Conservation (phyloP, 805 yeast genomes). For the Candida alai region DNA sequence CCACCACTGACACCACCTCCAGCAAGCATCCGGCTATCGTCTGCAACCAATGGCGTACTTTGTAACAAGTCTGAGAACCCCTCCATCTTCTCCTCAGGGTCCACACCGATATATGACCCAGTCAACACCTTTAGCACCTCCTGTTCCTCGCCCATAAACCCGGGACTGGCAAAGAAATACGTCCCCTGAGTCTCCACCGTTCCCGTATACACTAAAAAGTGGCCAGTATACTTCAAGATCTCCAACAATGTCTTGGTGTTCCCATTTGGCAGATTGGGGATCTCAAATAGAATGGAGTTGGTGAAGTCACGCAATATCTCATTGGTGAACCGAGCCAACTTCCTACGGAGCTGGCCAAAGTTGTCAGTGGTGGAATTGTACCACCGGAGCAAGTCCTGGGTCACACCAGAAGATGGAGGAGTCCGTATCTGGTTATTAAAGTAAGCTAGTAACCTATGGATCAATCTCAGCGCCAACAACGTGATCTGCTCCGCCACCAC, state of each 20-base stretch:
- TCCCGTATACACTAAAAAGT: slow-evolving; percentile 74
- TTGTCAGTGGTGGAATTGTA: slow-evolving; percentile 63
- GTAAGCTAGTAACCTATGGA: slow-evolving; percentile 65
- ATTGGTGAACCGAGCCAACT: slow-evolving; percentile 72
- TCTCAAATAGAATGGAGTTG: slow-evolving; percentile 62
- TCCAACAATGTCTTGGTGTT: slow-evolving; percentile 50
- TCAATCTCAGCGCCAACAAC: slow-evolving; percentile 59
- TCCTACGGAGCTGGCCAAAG: slow-evolving; percentile 73
- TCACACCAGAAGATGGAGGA: slow-evolving; percentile 48
- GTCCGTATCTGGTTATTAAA: slow-evolving; percentile 62
- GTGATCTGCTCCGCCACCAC: slow-evolving; percentile 78
- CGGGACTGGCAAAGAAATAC: slow-evolving; percentile 73
- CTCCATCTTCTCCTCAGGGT: slow-evolving; percentile 21
- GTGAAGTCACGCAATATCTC: slow-evolving; percentile 66
- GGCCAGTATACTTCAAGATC: slow-evolving; percentile 59
- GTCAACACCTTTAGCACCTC: slow-evolving; percentile 37
- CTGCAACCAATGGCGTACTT: slow-evolving; percentile 15
- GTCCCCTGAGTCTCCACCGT: slow-evolving; percentile 69
- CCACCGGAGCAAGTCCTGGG: slow-evolving; percentile 54
- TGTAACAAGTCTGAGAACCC: slow-evolving; percentile 27
- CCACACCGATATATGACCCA: slow-evolving; percentile 38
- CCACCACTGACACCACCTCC: slow-evolving; percentile 12
- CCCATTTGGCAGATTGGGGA: slow-evolving; percentile 43
- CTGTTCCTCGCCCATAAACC: slow-evolving; percentile 38
- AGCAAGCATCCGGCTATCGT: slow-evolving; percentile 7